Evolutionary conservation across 2,329 filamentous ascomycete species (phyloP), one percentile per base, ranked within the genome.

Genomic region (Botryotinia calthae): DNA sequence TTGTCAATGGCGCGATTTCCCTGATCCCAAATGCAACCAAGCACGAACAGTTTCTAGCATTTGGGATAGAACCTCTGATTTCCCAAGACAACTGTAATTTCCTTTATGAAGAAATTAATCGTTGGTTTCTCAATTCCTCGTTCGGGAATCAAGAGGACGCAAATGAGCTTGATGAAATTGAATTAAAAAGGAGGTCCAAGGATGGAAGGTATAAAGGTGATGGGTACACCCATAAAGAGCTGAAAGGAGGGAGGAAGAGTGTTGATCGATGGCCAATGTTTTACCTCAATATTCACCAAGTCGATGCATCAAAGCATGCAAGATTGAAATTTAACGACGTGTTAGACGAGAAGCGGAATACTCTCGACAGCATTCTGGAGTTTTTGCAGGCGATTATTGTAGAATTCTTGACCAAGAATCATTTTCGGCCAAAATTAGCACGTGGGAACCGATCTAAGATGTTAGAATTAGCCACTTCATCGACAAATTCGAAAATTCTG

Each of bases 181-280:
- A 85, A 25, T 81, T 80, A 64, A 76, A 82, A 54, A 78, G 77
- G 71, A 80, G 76, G 72, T 79, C 78, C 62, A 78, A 80, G 67
- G 83, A 85, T 75, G 80, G 79, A 70, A 80, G 82, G 34, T 84
- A 81, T 73, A 88, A 86, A 73, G 81, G 78, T 10, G 84, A 86
- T 42, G 83, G 83, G 1, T 87, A 84, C 72, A 87, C 85, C 1
- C 82, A 81, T 46, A 86, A 82, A 75, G 87, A 89, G 73, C 76
- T 87, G 54, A 89, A 85, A 78, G 82, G 81, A 12, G 77, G 82
- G 20, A 86, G 85, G 61, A 95, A 93, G 79, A 86, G 89, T 0
- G 84, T 95, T 16, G 94, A 98, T 78, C 87, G 89, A 68, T 96
- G 93, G 90, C 94, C 95, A 0, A 95, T 95, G 90, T 98, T 97